phyloP scores from a whole-genome alignment of 2,329 filamentous ascomycete genomes.

The Cladophialophora carrionii region DNA sequence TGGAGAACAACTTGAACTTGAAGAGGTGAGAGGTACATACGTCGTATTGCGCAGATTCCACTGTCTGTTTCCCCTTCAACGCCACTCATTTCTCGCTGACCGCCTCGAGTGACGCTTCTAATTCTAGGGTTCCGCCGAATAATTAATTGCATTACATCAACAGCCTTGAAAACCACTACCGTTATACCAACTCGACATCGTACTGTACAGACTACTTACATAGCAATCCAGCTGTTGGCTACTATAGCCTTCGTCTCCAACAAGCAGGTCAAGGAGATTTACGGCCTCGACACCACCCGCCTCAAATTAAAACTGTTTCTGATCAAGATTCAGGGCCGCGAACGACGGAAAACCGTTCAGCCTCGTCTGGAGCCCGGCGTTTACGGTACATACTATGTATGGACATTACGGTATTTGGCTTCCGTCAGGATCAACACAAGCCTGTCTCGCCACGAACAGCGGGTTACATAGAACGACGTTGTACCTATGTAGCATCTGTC shows the following conservation, averaged over 20 bases:
- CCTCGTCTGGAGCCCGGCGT: not conserved
- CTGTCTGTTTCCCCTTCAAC: too few relatives aligned
- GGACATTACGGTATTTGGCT: too few relatives aligned
- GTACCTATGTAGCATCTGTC: not conserved
- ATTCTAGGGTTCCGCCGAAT: constrained; percentile 4
- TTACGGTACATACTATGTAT: too few relatives aligned
- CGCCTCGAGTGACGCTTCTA: not conserved
- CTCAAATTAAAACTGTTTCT: not conserved
- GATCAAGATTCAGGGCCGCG: not conserved
- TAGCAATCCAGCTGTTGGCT: not conserved
- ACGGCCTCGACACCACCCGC: not conserved
- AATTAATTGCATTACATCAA: too few relatives aligned
- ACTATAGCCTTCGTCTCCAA: not conserved
- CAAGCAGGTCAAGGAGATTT: not conserved
- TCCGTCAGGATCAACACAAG: not conserved
- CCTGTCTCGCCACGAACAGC: not conserved
- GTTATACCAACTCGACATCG: not conserved
- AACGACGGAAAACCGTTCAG: not conserved
- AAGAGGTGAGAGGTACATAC: constrained; percentile 1
- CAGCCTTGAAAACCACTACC: constrained; percentile 7
- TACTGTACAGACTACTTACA: too few relatives aligned
- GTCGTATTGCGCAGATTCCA: too few relatives aligned
- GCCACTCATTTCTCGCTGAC: not conserved
- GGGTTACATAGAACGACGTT: not conserved
- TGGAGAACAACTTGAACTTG: too few relatives aligned